Base-by-base conservation (phyloP, 345 rosid species). In the Gossypium australe region DNA sequence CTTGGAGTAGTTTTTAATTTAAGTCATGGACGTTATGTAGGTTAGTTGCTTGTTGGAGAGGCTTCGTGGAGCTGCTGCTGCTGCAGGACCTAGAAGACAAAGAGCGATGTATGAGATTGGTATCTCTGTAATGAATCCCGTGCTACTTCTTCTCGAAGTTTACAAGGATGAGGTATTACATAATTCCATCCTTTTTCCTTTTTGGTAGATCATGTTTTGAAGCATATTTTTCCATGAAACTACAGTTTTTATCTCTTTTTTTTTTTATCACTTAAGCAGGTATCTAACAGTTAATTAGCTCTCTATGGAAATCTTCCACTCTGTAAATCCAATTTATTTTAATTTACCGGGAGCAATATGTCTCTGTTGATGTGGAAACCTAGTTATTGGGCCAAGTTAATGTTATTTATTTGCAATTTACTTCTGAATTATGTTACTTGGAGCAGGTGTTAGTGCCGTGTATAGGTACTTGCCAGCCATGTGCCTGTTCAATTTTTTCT, bases 11-110 rank as follows among this genome's bases (percentile, higher is more conserved):
- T 67, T 79, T 58, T 75, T 48, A 60, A 57, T 73, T 22, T 52
- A 75, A 71, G 24, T 78, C 74, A 57, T 72, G 71, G 67, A 60
- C 75, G 69, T 77, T 29, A 48, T 86, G 76, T 77, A 95, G 99
- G 92, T 93, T 76, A 90, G 89, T 81, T 91, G 94, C 86, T 86
- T 91, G 70, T 77, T 95, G 83, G 99, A 93, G 80, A 79, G 99
- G 76, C 90, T 95, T 82, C 93, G 98, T 73, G 99, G 99, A 81
- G 98, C 99, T 51, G 98, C 96, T 44, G 75, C 85, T 84, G 99
- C 98, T 68, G 83, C 94, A 41, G 99, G 92, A 85, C 99, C 99
- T 74, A 90, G 98, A 78, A 90, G 88, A 34, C 98, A 93, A 82
- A 88, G 85, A 77, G 94, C 99, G 74, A 82, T 95, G 69, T 93